Evolutionary conservation across 768 basidiomycete genomes (phyloP), one percentile per base, ranked within the genome.

Genomic region (Kondoa subrosea): DNA sequence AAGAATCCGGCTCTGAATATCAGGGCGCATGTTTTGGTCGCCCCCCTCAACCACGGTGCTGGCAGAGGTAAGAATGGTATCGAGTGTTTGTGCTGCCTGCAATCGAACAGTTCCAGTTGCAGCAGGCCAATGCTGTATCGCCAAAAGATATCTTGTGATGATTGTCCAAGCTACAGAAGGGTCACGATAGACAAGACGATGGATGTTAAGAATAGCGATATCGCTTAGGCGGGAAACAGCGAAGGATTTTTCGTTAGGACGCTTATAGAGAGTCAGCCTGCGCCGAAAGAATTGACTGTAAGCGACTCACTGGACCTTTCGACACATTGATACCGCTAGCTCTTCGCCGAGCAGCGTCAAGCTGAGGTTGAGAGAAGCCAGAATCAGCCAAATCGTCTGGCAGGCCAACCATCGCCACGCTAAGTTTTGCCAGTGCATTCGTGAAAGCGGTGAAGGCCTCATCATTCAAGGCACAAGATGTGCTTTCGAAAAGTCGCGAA

Each of bases 381-480:
- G 66, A 56, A 26, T 68, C 73, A 21, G 70, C 72, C 2, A 59
- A 56, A 27, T 71, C 68, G 14, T 59, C 50, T 64, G 89, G 86
- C 85, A 95, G 86, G 40, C 87, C 86, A 25, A 96, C 84, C 91
- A 97, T 96, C 77, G 91, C 91, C 12, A 84, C 81, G 74, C 90
- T 93, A 29, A 97, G 79, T 73, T 83, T 85, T 76, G 90, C 92
- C 64, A 96, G 77, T 1, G 92, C 88, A n/a, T 70, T 74, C 33
- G 85, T 79, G 70, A 97, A 97, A 71, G 85, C 81, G 60, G 80
- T 81, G 78, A 92, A 96, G 1, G 91, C 87, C 0, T 75, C 72
- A 74, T 95, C 90, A 68, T 91, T 88, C 70, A 96, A 74, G 71
- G 85, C 85, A 76, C 86, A 87, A 8, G 89, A 86, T 3, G 61